Conservation (phyloP, 2,329 filamentous ascomycete genomes). For the Trichoderma semiorbis region DNA sequence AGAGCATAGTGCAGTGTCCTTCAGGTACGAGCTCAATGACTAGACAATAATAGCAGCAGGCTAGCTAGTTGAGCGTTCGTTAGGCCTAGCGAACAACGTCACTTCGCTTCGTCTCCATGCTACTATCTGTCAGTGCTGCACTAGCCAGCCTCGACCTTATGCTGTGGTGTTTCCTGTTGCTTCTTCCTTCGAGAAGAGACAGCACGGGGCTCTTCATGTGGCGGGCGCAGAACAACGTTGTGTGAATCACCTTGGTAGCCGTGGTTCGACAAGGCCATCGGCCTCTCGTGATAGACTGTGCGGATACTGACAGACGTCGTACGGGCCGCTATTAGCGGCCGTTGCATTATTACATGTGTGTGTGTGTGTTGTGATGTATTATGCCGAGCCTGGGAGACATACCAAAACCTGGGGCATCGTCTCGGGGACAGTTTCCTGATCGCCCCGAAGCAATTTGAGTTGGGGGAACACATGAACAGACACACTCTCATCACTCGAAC, state of each 20-base stretch:
- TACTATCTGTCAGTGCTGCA: neutral
- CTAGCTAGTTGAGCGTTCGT: neutral
- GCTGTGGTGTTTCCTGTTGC: neutral
- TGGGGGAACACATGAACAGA: neutral
- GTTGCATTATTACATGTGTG: neutral
- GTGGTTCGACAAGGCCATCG: neutral
- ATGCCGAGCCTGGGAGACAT: neutral
- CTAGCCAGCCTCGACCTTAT: neutral
- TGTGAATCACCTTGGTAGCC: neutral
- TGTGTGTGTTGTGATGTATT: neutral
- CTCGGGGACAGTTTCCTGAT: constrained; percentile 3
- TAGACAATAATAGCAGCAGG: neutral
- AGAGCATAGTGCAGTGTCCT: neutral
- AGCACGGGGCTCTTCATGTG: neutral
- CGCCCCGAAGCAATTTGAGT: neutral
- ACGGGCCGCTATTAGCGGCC: neutral
- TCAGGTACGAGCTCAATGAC: neutral
- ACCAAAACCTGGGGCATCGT: neutral
- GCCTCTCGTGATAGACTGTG: neutral
- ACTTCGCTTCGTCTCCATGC: neutral
- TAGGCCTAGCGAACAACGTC: neutral
- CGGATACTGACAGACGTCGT: neutral
- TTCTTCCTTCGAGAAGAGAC: neutral
- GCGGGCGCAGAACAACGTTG: neutral
- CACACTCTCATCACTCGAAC: neutral